Evolutionary conservation across 2,329 filamentous ascomycete species (phyloP), one percentile per base, ranked within the genome.

Genomic region (Chaetomium olivaceum): DNA sequence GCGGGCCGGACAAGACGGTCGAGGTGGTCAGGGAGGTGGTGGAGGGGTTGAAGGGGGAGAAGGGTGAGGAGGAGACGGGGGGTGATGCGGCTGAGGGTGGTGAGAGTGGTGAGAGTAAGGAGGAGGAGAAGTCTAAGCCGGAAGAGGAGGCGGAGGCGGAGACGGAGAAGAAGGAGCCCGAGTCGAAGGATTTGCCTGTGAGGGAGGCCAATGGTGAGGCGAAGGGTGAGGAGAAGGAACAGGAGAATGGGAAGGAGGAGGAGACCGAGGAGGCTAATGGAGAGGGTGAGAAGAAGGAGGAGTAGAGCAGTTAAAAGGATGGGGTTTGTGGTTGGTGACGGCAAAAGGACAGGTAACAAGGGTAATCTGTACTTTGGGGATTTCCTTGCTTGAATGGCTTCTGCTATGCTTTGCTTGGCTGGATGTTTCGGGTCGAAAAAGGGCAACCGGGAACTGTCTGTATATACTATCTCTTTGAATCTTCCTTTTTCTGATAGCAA

Each of bases 1-100:
- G 93, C 66, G 87, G 90, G 39, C 93, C 94, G 9, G 87, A 87
- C 66, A 88, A 85, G 11, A 97, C 94, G 5, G 84, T 94, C 31
- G 87, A 91, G 19, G 87, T 88, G 27, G 92, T 95, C 25, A 88
- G 89, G 81, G 86, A 87, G 74, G 78, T 97, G 51, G 87, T 93
- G 31, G 82, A 83, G 63, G 78, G 79, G 61, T 73, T 80, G 46
- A 72, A 71, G 27, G 72, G 56, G 36, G 74, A 68, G 48, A 69
- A 58, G 59, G 71, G 66, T 62, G 58, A 57, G 57, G 23, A 43
- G 36, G 31, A 7, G 25, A 67, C 67, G 63, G 52, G 69, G 48
- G 69, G 58, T 61, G 70, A 64, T 61, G 68, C 70, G 46, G 25
- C 70, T 73, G 61, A 73, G 72, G 71, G 64, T 25, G 71, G 6